Evolutionary conservation across 2,329 filamentous ascomycete species (phyloP).

Genomic region (Coniochaeta prunicola): DNA sequence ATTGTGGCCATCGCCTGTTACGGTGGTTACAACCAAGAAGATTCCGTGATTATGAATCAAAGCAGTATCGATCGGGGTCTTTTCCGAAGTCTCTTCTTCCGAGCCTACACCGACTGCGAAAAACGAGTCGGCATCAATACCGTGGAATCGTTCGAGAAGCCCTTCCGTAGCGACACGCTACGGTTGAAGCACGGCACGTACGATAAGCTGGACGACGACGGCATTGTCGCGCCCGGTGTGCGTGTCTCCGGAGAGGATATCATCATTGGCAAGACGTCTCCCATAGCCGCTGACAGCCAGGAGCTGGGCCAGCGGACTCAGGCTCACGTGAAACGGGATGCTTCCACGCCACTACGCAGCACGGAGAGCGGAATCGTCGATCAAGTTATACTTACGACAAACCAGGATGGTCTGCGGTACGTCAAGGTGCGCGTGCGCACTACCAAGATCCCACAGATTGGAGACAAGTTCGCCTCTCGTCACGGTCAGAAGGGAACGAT

Average conservation of each 20-base stretch:
- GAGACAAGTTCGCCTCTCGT: slow-evolving; percentile 97
- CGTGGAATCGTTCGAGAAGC: slow-evolving; percentile 93
- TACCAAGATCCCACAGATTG: slow-evolving; percentile 97
- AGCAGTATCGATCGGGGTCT: slow-evolving; percentile 96
- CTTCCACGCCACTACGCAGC: slow-evolving; percentile 87
- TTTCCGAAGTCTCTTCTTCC: slow-evolving; percentile 96
- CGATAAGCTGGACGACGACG: slow-evolving; percentile 95
- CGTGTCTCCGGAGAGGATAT: slow-evolving; percentile 97
- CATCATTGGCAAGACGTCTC: slow-evolving; percentile 97
- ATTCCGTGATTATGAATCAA: slow-evolving; percentile 99
- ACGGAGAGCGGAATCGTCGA: slow-evolving; percentile 98
- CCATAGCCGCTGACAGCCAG: slow-evolving; percentile 85
- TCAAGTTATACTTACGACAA: slow-evolving; percentile 87
- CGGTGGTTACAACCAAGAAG: slow-evolving; percentile 99
- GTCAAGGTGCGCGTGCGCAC: slow-evolving; percentile 97
- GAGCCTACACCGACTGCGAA: slow-evolving; percentile 94
- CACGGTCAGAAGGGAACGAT: slow-evolving; percentile 99
- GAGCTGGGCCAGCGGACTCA: slow-evolving; percentile 90
- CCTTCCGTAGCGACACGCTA: slow-evolving; percentile 78
- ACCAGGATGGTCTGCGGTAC: slow-evolving; percentile 87
- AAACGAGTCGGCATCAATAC: slow-evolving; percentile 92
- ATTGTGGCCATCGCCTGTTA: slow-evolving; percentile 98
- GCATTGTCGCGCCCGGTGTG: slow-evolving; percentile 86
- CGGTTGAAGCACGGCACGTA: slow-evolving; percentile 92
- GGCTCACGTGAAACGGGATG: slow-evolving; percentile 86